Base-by-base conservation (phyloP, 169 alveolate genomes). In the Toxoplasma gondii region DNA sequence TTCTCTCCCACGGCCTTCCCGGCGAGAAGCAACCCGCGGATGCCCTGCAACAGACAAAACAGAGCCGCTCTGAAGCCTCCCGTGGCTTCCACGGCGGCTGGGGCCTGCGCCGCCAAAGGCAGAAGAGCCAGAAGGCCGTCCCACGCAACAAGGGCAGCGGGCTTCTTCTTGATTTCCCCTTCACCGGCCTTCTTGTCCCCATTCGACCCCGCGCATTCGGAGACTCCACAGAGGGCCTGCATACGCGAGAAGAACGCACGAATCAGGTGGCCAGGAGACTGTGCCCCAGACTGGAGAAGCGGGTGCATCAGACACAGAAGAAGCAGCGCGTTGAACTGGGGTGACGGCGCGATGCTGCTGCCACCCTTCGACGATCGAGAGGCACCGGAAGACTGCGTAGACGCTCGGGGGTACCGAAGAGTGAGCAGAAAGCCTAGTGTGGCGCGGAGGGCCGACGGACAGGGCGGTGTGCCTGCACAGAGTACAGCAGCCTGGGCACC, bases 221-320 rank as follows among this genome's bases (percentile, higher is more conserved):
- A 64, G 41, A 17, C 64, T 12, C 90, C n/a, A 49, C 90, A 43
- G 43, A 27, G 41, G 27, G 90, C 64, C 69, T 24, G 67, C 41
- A 82, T 17, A 41, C 90, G 90, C 39, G 43, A 22, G 41, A 82
- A 49, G 36, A 12, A 38, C 69, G 67, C 38, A 29, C 90, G 69
- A 27, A 82, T 2, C 90, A 82, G 36, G 64, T 36, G 53, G 38
- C 90, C 90, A 0, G 67, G 38, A 0, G 53, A 41, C 90, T 43
- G 58, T n/a, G 22, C 17, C 34, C 41, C 34, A 10, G 90, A 82
- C 69, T 27, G 44, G n/a, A 82, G 67, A 16, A 82, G 90, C 53
- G 94, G 94, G 81, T 91, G 94, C 43, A 87, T 87, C 43, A 80
- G 86, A 41, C 91, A 80, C 39, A 91, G 91, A 39, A 91, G 94